These are phyloP conservation scores for Salvia splendens DNA, from an alignment of 257 asterid species.

Conservation along the genomic window DNA sequence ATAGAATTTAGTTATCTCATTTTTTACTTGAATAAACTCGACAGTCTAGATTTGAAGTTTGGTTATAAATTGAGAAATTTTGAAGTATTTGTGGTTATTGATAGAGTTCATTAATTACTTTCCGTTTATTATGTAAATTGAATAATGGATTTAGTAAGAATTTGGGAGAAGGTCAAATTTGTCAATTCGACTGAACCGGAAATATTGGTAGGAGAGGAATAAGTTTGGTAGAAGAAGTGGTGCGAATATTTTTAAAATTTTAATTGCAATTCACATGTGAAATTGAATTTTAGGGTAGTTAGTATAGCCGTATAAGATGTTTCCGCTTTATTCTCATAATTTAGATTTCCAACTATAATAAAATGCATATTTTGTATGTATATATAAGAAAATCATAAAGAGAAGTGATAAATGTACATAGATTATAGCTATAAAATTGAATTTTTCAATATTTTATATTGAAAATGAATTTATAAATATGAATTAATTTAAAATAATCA, in stretches of 20 bases:
- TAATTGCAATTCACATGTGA: neutral
- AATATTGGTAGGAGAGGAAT: neutral
- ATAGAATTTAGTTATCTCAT: too few relatives aligned
- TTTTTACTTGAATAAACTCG: neutral
- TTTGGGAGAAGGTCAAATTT: slow-evolving; percentile 17
- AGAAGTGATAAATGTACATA: too few relatives aligned
- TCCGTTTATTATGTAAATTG: too few relatives aligned
- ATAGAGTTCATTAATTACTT: neutral
- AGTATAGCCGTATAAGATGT: too few relatives aligned
- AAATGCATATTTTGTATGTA: neutral
- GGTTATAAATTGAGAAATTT: too few relatives aligned
- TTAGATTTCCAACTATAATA: neutral
- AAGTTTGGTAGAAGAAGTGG: neutral
- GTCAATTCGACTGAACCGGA: slow-evolving; percentile 7
- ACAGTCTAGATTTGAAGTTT: too few relatives aligned
- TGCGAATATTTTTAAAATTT: neutral
- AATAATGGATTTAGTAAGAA: neutral
- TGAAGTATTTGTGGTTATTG: neutral
- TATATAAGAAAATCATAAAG: too few relatives aligned
- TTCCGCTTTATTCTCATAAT: too few relatives aligned
- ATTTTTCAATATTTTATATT: too few relatives aligned
- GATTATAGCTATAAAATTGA: too few relatives aligned
- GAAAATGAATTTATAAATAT: too few relatives aligned
- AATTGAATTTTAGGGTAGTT: neutral
- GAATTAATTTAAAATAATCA: too few relatives aligned